Evolutionary conservation across 352 stramenopile species (phyloP).

Genomic region (Globisporangium echinulatum): DNA sequence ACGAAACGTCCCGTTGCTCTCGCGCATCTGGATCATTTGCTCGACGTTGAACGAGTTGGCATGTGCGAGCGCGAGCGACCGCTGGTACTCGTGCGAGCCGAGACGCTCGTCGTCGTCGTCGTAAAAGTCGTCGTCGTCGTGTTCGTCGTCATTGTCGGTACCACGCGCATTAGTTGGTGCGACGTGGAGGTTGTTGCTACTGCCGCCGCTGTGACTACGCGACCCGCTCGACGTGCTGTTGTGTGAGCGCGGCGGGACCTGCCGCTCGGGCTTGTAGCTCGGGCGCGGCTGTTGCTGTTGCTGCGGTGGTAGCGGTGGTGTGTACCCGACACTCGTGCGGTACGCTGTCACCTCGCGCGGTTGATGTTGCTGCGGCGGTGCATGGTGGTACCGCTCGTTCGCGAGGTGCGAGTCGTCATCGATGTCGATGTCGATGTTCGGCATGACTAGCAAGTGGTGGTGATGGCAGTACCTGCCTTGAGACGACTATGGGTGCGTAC

Average conservation of each 20-base stretch:
- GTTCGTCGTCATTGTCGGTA: slow-evolving; percentile 16
- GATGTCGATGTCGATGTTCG: slow-evolving; percentile 32
- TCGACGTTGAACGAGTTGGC: slow-evolving; percentile 59
- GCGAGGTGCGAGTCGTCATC: slow-evolving; percentile 20
- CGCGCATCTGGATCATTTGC: slow-evolving; percentile 47
- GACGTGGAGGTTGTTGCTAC: slow-evolving; percentile 17
- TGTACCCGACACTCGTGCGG: slow-evolving; percentile 12
- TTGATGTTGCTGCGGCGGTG: slow-evolving; percentile 3
- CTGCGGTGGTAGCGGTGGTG: slow-evolving; percentile 5
- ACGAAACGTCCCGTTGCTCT: slow-evolving; percentile 33
- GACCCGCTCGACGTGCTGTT: slow-evolving; percentile 11
- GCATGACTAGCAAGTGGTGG: slow-evolving; percentile 27
- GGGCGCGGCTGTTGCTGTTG: slow-evolving; percentile 9
- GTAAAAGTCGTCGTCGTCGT: slow-evolving; percentile 19
- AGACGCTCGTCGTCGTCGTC: slow-evolving; percentile 20
- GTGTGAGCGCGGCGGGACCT: slow-evolving; percentile 11
- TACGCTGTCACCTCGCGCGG: slow-evolving; percentile 5
- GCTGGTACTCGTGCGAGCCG: slow-evolving; percentile 20
- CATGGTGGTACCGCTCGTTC: background rate
- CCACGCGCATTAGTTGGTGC: background rate
- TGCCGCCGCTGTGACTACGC: slow-evolving; percentile 16
- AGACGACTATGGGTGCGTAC: background rate
- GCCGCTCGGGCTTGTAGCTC: slow-evolving; percentile 12
- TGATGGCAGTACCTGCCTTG: background rate
- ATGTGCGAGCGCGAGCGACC: slow-evolving; percentile 18